phyloP scores from a whole-genome alignment of 2,329 filamentous ascomycete genomes.

The Alternaria rosae region DNA sequence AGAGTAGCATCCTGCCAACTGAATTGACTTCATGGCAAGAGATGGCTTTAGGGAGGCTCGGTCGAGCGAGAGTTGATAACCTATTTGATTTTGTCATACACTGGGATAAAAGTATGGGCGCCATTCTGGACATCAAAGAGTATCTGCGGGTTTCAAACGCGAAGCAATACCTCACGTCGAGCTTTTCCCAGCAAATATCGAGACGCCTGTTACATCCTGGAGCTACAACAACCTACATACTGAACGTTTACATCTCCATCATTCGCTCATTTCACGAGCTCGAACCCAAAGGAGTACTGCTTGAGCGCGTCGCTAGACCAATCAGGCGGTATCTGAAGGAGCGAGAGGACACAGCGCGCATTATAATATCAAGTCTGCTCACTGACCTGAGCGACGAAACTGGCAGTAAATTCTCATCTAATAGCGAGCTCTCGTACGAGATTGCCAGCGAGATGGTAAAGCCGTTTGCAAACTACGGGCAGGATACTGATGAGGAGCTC shows the following conservation, averaged over 20 bases:
- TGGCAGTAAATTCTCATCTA: constrained; percentile 56
- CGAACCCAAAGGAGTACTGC: constrained; percentile 78
- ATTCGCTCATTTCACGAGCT: constrained; percentile 78
- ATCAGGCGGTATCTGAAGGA: constrained; percentile 79
- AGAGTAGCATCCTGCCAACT: constrained; percentile 34
- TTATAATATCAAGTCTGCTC: constrained; percentile 77
- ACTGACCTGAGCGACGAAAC: constrained; percentile 63
- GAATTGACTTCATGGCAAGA: constrained; percentile 74
- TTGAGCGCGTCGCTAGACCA: constrained; percentile 76
- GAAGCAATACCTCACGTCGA: constrained; percentile 73
- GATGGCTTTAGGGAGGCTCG: constrained; percentile 72
- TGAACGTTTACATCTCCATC: constrained; percentile 80
- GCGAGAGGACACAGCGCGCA: constrained; percentile 77
- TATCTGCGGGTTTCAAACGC: constrained; percentile 73
- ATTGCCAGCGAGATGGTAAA: constrained; percentile 72
- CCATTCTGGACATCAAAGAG: constrained; percentile 75
- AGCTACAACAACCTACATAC: constrained; percentile 75
- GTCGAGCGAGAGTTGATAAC: constrained; percentile 72
- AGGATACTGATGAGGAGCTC: constrained; percentile 66
- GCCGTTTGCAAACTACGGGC: constrained; percentile 62
- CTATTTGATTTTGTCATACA: constrained; percentile 80
- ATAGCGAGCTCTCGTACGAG: constrained; percentile 72
- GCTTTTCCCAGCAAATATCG: constrained; percentile 71
- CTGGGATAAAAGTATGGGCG: constrained; percentile 76
- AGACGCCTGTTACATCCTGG: constrained; percentile 76